Percentiles rank a stretch among this genome's conserved stretches.
Evolutionary conservation across 305 asterid genomes (phyloP).

Genomic region (Rubia peregrina): DNA sequence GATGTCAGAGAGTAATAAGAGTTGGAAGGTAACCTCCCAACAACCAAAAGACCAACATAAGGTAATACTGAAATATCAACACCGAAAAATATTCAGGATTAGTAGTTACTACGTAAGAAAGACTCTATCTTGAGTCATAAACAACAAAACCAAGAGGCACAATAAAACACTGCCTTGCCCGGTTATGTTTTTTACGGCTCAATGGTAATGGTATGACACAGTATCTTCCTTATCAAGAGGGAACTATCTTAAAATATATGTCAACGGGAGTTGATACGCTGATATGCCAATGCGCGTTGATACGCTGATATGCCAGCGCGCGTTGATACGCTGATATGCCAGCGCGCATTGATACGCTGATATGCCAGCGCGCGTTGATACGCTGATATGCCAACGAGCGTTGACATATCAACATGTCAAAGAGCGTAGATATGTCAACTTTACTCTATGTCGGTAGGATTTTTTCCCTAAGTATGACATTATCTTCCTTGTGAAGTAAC

Average conservation of each 20-base stretch:
- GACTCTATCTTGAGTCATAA: background rate
- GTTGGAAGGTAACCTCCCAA: too few relatives aligned
- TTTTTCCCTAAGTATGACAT: background rate
- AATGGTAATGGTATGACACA: too few relatives aligned
- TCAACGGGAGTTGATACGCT: background rate
- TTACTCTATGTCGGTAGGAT: background rate
- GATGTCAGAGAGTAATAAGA: too few relatives aligned
- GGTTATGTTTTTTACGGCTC: too few relatives aligned
- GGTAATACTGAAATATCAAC: too few relatives aligned
- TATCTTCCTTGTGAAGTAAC: background rate
- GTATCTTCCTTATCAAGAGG: too few relatives aligned
- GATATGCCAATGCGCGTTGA: too few relatives aligned
- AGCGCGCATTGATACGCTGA: too few relatives aligned
- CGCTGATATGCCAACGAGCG: background rate
- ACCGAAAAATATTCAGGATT: background rate
- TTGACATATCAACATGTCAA: background rate
- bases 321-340: background rate
- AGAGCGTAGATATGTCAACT: background rate
- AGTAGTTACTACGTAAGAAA: background rate
- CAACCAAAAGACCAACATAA: too few relatives aligned
- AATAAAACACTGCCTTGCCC: background rate
- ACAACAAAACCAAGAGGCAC: background rate
- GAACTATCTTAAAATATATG: background rate
- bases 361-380: background rate
- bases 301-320: background rate